Percentiles rank a stretch among this genome's conserved stretches.
These are phyloP conservation scores for Colletotrichum scovillei DNA, from an alignment of 2,329 filamentous ascomycete species.

Conservation along the genomic window DNA sequence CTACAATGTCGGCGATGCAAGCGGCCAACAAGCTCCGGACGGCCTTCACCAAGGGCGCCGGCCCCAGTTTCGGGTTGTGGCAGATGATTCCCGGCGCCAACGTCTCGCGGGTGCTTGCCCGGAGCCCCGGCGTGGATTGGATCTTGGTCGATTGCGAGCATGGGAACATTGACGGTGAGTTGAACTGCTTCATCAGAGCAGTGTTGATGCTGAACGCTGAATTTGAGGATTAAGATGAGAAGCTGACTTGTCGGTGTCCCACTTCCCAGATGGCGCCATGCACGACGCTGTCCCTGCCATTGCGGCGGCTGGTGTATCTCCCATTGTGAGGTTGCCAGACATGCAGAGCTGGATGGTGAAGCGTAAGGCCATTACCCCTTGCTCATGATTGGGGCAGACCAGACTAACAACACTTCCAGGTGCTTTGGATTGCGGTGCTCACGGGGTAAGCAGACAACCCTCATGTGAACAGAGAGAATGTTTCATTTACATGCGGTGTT, in stretches of 20 bases:
- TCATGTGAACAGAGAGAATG: background rate
- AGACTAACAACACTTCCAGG: conserved; percentile 46
- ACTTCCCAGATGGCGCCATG: conserved; percentile 56
- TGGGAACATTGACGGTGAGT: conserved; percentile 61
- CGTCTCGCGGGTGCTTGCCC: conserved; percentile 68
- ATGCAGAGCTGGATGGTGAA: conserved; percentile 68
- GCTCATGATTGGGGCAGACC: background rate
- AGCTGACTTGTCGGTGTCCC: background rate
- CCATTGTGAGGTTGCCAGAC: conserved; percentile 65
- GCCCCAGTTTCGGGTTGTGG: conserved; percentile 68
- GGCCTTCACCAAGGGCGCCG: conserved; percentile 58
- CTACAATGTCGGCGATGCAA: conserved; percentile 48
- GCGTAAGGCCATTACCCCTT: conserved; percentile 49
- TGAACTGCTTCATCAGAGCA: background rate
- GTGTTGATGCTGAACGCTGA: background rate
- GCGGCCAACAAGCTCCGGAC: conserved; percentile 60
- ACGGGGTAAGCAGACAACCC: conserved; percentile 54
- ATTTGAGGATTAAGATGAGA: background rate
- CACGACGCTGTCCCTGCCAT: conserved; percentile 66
- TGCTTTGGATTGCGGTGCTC: conserved; percentile 68
- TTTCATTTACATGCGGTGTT: background rate
- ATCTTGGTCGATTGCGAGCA: conserved; percentile 70
- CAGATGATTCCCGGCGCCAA: conserved; percentile 73
- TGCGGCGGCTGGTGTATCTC: conserved; percentile 56
- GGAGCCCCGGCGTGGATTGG: conserved; percentile 72